These are phyloP conservation scores for Salvia sclarea DNA, from an alignment of 305 asterid genomes.

Conservation along the genomic window DNA sequence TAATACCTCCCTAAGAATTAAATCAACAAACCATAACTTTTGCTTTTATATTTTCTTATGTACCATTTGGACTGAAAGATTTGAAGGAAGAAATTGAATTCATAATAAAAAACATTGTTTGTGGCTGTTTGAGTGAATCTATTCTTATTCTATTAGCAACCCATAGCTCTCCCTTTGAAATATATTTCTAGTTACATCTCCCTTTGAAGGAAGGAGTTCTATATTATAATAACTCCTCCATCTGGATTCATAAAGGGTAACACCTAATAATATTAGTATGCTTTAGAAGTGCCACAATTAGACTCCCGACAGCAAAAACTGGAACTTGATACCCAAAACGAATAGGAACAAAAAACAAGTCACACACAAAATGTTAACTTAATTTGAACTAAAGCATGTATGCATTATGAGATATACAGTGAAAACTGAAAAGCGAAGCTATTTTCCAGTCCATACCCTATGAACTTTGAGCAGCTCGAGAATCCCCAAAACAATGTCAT, in stretches of 20 bases:
- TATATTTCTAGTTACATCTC: not conserved
- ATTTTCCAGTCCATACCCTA: slow-evolving; percentile 30
- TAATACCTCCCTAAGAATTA: not conserved
- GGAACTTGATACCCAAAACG: not conserved
- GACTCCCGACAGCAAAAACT: not conserved
- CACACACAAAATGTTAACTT: not conserved
- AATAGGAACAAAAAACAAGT: not conserved
- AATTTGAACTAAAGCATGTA: slow-evolving; percentile 19
- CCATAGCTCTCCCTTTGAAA: not conserved
- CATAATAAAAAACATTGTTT: not conserved
- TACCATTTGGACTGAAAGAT: not conserved
- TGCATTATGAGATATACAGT: not conserved
- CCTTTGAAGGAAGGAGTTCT: too few relatives aligned
- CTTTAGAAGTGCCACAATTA: slow-evolving; percentile 3
- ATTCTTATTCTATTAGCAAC: not conserved
- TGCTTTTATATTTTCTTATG: not conserved
- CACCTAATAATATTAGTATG: not conserved
- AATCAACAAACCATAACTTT: not conserved
- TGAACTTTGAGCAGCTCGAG: slow-evolving; percentile 48
- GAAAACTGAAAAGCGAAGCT: slow-evolving; percentile 10
- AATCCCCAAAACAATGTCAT: slow-evolving; percentile 46
- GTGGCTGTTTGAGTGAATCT: not conserved
- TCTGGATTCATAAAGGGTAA: not conserved
- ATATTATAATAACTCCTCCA: not conserved
- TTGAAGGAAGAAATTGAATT: not conserved